A percentile compares a stretch with the other conserved stretches of the same genome.
Evolutionary conservation across 352 stramenopile genomes (phyloP).

Genomic region (Phytophthora tentaculata): DNA sequence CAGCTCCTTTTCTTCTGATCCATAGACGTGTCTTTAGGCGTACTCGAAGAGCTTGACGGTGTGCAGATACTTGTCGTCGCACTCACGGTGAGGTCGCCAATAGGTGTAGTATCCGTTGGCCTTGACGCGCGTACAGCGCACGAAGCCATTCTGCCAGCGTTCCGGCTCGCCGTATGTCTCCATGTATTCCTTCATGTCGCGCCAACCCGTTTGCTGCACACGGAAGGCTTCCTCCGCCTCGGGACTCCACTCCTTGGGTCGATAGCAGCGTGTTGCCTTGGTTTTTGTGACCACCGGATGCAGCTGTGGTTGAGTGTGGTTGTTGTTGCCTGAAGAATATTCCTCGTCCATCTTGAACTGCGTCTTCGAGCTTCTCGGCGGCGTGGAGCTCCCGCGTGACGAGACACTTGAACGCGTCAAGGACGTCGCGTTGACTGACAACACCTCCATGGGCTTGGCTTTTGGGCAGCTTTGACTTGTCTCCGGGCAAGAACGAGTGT

Average conservation of each 20-base stretch:
- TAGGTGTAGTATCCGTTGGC: slow-evolving; percentile 88
- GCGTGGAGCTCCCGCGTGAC: slow-evolving; percentile 38
- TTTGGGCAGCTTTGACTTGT: slow-evolving; percentile 3
- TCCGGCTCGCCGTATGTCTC: slow-evolving; percentile 77
- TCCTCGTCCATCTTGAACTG: slow-evolving; percentile 70
- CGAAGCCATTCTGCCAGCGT: slow-evolving; percentile 76
- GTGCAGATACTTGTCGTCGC: slow-evolving; percentile 84
- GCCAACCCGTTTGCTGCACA: slow-evolving; percentile 76
- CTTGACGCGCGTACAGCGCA: slow-evolving; percentile 83
- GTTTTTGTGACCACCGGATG: slow-evolving; percentile 53
- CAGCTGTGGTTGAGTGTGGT: slow-evolving; percentile 21
- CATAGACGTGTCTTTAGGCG: slow-evolving; percentile 26
- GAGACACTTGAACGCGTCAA: slow-evolving; percentile 44
- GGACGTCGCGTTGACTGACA: slow-evolving; percentile 44
- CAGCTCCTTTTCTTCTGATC: slow-evolving; percentile 6
- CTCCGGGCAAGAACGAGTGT: neutral
- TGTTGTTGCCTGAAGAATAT: slow-evolving; percentile 35
- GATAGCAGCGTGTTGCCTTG: slow-evolving; percentile 68
- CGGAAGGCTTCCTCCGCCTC: slow-evolving; percentile 80
- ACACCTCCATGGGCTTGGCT: slow-evolving; percentile 33
- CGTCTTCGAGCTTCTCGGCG: slow-evolving; percentile 26
- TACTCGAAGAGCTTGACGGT: slow-evolving; percentile 85
- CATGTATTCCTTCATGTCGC: slow-evolving; percentile 85
- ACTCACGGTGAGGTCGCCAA: slow-evolving; percentile 76
- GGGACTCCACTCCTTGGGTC: slow-evolving; percentile 71